A percentile compares a stretch with the other conserved stretches of the same genome.
These are phyloP conservation scores for Diaporthe eres DNA, from an alignment of 2,329 filamentous ascomycete species.

Conservation along the genomic window DNA sequence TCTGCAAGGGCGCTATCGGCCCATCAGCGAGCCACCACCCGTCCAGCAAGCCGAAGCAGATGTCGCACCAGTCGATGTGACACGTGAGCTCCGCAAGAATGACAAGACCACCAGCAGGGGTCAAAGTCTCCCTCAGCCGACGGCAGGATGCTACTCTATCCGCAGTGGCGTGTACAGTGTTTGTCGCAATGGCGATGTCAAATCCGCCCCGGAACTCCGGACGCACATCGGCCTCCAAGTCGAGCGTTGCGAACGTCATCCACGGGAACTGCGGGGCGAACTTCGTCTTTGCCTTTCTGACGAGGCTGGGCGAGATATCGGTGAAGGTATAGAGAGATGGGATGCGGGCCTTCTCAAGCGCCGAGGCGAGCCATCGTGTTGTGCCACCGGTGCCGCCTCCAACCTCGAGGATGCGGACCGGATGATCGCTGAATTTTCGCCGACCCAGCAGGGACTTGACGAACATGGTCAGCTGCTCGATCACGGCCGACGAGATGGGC, in stretches of 20 bases:
- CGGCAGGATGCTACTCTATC: neutral
- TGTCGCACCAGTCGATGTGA: neutral
- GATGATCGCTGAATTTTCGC: neutral
- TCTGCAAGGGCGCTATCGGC: neutral
- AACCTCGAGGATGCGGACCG: neutral
- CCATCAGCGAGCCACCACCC: neutral
- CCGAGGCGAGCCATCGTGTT: neutral
- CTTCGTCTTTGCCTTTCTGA: too few relatives aligned
- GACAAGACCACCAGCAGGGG: neutral
- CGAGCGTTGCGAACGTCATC: neutral
- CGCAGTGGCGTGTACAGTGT: neutral
- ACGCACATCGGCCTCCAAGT: neutral
- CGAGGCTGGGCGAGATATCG: slow-evolving; percentile 1
- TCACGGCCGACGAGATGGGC: neutral
- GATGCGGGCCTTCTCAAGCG: neutral
- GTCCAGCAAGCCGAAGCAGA: neutral
- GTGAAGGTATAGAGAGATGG: neutral
- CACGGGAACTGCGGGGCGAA: too few relatives aligned
- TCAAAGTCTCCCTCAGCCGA: neutral
- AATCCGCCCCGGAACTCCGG: neutral
- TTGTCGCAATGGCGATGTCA: neutral
- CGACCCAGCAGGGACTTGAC: neutral
- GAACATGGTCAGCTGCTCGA: neutral
- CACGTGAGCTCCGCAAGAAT: neutral
- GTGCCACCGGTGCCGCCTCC: neutral